Evolutionary conservation across 306 rosid species (phyloP).

Genomic region (Argentina anserina): DNA sequence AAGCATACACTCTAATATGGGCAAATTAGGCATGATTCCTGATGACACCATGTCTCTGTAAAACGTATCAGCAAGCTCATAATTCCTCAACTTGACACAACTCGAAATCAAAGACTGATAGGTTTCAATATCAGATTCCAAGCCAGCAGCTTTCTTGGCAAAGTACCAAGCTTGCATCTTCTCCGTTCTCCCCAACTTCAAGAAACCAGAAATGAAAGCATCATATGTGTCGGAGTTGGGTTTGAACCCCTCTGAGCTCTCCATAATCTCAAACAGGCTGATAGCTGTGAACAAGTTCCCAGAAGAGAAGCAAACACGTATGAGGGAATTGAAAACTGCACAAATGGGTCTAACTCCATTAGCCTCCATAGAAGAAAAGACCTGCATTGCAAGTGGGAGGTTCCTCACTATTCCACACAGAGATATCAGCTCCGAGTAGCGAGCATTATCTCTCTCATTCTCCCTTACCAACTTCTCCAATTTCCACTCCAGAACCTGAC

Average conservation of each 20-base stretch:
- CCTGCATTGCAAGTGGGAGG: constrained; percentile 47
- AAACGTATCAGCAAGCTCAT: constrained; percentile 35
- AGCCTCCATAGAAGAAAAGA: constrained; percentile 59
- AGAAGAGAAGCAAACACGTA: constrained; percentile 54
- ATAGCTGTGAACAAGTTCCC: constrained; percentile 41
- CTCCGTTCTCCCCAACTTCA: constrained; percentile 39
- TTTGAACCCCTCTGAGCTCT: constrained; percentile 46
- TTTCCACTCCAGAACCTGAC: constrained; percentile 74
- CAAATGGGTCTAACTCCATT: constrained; percentile 51
- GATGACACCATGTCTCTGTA: constrained; percentile 44
- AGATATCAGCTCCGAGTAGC: constrained; percentile 47
- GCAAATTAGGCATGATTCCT: constrained; percentile 40
- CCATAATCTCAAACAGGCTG: constrained; percentile 65
- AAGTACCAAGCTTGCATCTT: constrained; percentile 62
- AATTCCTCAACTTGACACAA: constrained; percentile 40
- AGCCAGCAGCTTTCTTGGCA: constrained; percentile 46
- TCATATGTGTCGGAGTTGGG: constrained; percentile 48
- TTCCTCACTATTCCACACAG: constrained; percentile 47
- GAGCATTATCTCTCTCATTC: constrained; percentile 35
- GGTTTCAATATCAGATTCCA: constrained; percentile 37
- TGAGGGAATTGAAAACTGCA: constrained; percentile 56
- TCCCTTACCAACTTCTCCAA: constrained; percentile 54
- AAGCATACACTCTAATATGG: constrained; percentile 45
- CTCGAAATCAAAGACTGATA: constrained; percentile 50
- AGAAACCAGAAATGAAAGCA: constrained; percentile 45